Evolutionary conservation across 129 eudicot species (phyloP), one percentile per base, ranked within the genome.

Genomic region (Saussurea involucrata): DNA sequence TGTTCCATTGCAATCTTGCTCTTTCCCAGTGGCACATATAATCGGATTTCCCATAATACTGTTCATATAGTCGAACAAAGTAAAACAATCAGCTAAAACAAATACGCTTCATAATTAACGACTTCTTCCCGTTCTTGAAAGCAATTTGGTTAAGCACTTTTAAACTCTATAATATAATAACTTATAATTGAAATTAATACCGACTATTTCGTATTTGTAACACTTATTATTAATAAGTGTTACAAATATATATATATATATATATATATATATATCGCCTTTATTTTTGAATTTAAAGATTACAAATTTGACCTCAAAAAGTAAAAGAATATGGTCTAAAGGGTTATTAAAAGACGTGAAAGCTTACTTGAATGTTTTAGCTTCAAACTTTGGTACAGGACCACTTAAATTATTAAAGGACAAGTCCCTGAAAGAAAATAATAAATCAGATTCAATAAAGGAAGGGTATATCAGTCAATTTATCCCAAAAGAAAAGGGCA

Each of bases 351-450:
- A 55, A 37, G 24, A 72, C 42, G 63, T 67, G 74, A 33, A 42
- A 29, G n/a, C 87, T 83, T 79, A 92, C 99, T 87, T 95, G 87
- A 92, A 92, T 78, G 97, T 92, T 80, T 89, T 95, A 22, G 95
- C 90, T 57, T 40, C 80, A 81, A 91, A 85, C 69, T 80, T 82
- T 53, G 97, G 97, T 10, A 95, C 94, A 60, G 99, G 97, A 40
- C 97, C 97, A 81, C 89, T 95, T 80, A 95, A 82, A 83, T 95
- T 89, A 79, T 95, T 95, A 89, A 76, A 95, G 24, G 99, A 92
- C 83, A 95, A 84, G 77, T 95, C 99, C 86, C 99, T 95, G 78
- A 44, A 79, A 81, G 78, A 82, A 53, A 18, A 17, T n/a, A 13
- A 61, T 4, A 57, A n/a, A 80, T 37, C 73, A 31, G 11, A 11